Base-by-base conservation (phyloP, 129 eudicot species). In the Heracleum sosnowskyi region DNA sequence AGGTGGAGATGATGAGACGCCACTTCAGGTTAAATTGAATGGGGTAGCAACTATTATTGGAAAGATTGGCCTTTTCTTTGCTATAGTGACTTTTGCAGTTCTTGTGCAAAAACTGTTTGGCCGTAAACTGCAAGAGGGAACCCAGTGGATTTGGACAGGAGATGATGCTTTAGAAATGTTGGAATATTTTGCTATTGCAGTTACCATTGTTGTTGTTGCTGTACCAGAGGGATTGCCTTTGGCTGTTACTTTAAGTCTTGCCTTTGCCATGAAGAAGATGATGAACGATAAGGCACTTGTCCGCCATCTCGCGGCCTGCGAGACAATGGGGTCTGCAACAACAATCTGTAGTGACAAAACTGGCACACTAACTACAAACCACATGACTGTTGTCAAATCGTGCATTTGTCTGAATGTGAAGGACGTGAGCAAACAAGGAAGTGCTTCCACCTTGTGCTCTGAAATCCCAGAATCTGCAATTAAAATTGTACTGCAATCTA, bases 241-340 rank as follows among this genome's bases (percentile, higher is more conserved):
- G 20, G 87, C 87, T 49, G 82, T 84, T 34, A 84, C 87, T 12
- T 16, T 84, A 68, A 84, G 87, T 60, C 84, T 84, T 24, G 87
- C 84, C 28, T 84, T 84, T 45, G 87, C 84, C 63, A 84, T 84
- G 87, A 84, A 84, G 72, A 84, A 84, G 79, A 80, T 83, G 86
- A 83, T 83, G 86, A 83, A 83, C 40, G 83, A 83, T 41, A 80
- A 76, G 33, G 87, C 87, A 17, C 87, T 84, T 16, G 84, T 80
- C 35, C 84, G 87, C 64, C 84, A 80, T 57, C 40, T 84, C 22
- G 84, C 87, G 1, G 84, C 87, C 22, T 84, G 87, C 49, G 84
- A 81, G 82, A 84, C 87, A n/a, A 84, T 84, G 87, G 87, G 87
- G 20, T 84, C 87, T 22, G 84, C 87, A 68, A 84, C 79, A 11